phyloP scores from a whole-genome alignment of 192 early-diverging fungal genomes.

The Mortierella hygrophila region DNA sequence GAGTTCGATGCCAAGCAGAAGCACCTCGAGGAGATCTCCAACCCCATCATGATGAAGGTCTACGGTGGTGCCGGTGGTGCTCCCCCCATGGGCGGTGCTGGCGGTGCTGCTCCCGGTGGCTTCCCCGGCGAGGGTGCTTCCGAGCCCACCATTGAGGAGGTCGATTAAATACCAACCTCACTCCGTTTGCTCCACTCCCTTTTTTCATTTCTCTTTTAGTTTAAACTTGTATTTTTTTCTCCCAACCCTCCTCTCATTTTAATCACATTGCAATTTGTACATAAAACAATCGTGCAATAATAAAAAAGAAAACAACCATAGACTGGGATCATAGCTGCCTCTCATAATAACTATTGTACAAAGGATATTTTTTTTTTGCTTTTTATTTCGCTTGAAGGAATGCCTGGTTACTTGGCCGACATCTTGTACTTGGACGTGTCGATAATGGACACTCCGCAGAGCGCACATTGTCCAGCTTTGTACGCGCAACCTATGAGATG shows the following conservation, averaged over 20 bases:
- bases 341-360: background rate
- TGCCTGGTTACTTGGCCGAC: slow-evolving; percentile 59
- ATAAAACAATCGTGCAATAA: slow-evolving; percentile 4
- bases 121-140: slow-evolving; percentile 72
- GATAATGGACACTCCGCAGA: slow-evolving; percentile 71
- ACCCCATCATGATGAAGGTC: slow-evolving; percentile 98
- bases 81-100: slow-evolving; percentile 73
- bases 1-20: slow-evolving; percentile 97
- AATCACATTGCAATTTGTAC: slow-evolving; percentile 9
- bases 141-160: slow-evolving; percentile 81
- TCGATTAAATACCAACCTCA: slow-evolving; percentile 68
- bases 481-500: slow-evolving; percentile 64
- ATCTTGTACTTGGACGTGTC: slow-evolving; percentile 71
- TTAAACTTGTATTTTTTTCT: slow-evolving; percentile 32
- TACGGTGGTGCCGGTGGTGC: slow-evolving; percentile 85
- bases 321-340: background rate
- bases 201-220: slow-evolving; percentile 14
- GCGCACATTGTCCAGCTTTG: slow-evolving; percentile 72
- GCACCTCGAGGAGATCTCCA: slow-evolving; percentile 92
- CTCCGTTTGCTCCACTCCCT: background rate
- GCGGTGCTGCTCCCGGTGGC: slow-evolving; percentile 83
- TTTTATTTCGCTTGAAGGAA: background rate
- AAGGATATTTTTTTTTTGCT: background rate
- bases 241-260: slow-evolving; percentile 19
- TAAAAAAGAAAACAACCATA: slow-evolving; percentile 7